Evolutionary conservation across 2,329 filamentous ascomycete species (phyloP), one percentile per base, ranked within the genome.

Genomic region (Colletotrichum trifolii): DNA sequence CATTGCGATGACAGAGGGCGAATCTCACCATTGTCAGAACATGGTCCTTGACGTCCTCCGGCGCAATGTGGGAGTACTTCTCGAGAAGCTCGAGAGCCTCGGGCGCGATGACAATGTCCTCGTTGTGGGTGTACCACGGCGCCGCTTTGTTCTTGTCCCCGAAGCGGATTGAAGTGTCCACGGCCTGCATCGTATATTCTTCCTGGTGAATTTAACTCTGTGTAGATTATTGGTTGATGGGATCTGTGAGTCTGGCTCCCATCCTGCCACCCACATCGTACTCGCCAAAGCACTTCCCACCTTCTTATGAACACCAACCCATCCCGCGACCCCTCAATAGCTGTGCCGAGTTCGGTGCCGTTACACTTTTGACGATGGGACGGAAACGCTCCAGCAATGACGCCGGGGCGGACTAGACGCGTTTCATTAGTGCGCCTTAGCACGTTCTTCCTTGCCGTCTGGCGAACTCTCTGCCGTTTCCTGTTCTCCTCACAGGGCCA

Each of bases 91-190:
- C 53, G 17, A 56, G 58, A 8, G 65, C 52, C 9, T 58, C 62
- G 8, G 46, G 17, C 8, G 56, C 17, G 47, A 67, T 36, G 2
- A 56, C 50, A 15, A 13, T 33, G 12, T 66, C 52, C 17, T 46
- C n/a, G 40, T 56, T 45, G n/a, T 54, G 34, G n/a, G 53, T 38
- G 45, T 67, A 67, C 65, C 65, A 67, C 13, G 64, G 64, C 3
- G 60, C 64, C 39, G 60, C 42, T 34, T 64, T 66, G 45, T 33
- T 59, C n/a, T n/a, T 64, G 17, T 63, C 59, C 8, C 64, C 64
- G 7, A 56, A 7, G 15, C 52, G 40, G 35, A 64, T 54, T n/a
- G 15, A 3, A 10, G 46, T 47, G 36, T 40, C 47, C 39, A 49
- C 35, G 15, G 54, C 58, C 46, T 65, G 62, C 62, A 65, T 65